A percentile compares a stretch with the other conserved stretches of the same genome.
phyloP scores from a whole-genome alignment of 352 stramenopile species.

The Aphanomyces astaci region DNA sequence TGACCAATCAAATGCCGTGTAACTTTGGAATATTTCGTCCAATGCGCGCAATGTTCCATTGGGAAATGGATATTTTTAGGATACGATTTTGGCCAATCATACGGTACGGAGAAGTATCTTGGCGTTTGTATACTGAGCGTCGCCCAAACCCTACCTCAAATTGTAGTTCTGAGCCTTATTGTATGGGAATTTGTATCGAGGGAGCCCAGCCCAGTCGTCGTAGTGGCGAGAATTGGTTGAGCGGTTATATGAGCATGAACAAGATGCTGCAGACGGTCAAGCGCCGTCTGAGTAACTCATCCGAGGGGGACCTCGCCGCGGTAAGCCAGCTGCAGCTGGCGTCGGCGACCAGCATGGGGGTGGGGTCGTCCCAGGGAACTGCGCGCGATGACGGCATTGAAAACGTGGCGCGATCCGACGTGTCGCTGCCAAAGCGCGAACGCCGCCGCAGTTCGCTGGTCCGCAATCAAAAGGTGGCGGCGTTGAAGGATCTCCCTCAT shows the following conservation, averaged over 20 bases:
- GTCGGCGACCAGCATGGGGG: neutral
- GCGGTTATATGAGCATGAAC: constrained; percentile 50
- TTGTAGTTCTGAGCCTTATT: neutral
- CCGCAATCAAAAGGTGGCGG: constrained; percentile 81
- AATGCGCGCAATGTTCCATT: neutral
- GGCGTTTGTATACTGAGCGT: neutral
- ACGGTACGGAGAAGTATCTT: neutral
- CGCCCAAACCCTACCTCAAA: constrained; percentile 22
- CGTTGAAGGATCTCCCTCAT: constrained; percentile 75
- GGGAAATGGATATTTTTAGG: neutral
- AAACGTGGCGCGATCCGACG: constrained; percentile 70
- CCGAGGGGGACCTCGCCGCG: constrained; percentile 29
- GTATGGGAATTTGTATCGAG: constrained; percentile 20
- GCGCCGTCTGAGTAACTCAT: constrained; percentile 80
- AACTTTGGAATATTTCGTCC: constrained; percentile 1
- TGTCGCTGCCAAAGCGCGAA: constrained; percentile 75
- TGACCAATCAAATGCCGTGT: neutral
- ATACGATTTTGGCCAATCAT: neutral
- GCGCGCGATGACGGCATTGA: constrained; percentile 29
- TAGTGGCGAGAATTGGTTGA: constrained; percentile 23
- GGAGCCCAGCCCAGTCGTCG: neutral
- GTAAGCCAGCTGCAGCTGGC: constrained; percentile 1
- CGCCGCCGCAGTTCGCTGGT: constrained; percentile 73
- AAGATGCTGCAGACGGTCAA: constrained; percentile 86
- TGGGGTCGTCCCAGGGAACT: neutral